A percentile compares a stretch with the other conserved stretches of the same genome.
Conservation (phyloP, 305 asterid genomes). For the Vinca major region DNA sequence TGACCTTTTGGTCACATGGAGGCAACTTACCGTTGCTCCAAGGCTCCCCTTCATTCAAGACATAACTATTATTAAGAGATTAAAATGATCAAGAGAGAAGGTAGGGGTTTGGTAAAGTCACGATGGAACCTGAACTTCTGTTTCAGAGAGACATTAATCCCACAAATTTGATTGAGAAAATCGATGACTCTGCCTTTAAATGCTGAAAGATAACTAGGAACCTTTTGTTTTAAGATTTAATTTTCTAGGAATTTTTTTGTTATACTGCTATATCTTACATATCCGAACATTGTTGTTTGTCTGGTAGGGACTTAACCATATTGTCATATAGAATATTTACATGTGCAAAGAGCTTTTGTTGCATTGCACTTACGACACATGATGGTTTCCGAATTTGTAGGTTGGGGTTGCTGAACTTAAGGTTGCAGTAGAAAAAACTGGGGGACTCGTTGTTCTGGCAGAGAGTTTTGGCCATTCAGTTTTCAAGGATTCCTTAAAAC, state of each 20-base stretch:
- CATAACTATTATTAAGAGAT: background rate
- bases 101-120: background rate
- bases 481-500: conserved; percentile 78
- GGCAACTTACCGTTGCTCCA: too few relatives aligned
- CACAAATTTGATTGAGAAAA: background rate
- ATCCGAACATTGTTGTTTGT: background rate
- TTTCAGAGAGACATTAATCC: background rate
- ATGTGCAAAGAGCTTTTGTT: background rate
- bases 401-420: conserved; percentile 98
- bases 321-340: background rate
- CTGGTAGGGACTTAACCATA: background rate
- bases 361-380: background rate
- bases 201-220: background rate
- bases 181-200: background rate
- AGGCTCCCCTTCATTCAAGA: too few relatives aligned
- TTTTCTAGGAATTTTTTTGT: background rate
- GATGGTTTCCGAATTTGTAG: conserved; percentile 26
- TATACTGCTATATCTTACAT: background rate
- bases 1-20: too few relatives aligned
- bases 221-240: background rate
- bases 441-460: conserved; percentile 91
- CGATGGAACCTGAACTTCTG: background rate
- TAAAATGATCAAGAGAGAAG: background rate
- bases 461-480: conserved; percentile 99
- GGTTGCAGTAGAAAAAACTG: conserved; percentile 86